Base-by-base conservation (phyloP, 208 protist genomes). In the Trypanosoma avium region DNA sequence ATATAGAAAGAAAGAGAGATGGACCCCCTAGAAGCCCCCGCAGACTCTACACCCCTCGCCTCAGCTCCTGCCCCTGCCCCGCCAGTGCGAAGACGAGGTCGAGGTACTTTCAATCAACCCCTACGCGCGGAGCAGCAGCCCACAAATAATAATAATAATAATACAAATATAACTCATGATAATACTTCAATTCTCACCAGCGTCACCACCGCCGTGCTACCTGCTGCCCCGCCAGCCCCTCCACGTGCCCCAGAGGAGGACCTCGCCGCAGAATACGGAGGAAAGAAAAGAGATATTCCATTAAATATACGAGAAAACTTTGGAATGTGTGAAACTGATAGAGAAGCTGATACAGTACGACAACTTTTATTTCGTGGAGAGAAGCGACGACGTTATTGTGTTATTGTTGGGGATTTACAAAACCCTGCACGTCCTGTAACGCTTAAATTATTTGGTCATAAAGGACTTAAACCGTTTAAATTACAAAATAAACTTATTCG, bases 401-500 rank as follows among this genome's bases (percentile, higher is more conserved):
- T 94, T 19, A 84, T 94, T 57, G 77, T 92, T 35, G 88, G 88
- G 3, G 73, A 94, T 40, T 64, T 94, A 54, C 79, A 88, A 53
- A 84, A 75, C 53, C 67, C 65, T 24, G 57, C 77, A 4, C 70
- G 81, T 0, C 63, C 76, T 42, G 81, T 92, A 4, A 87, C 77
- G 36, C 72, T 92, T 24, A 94, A 90, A 61, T 73, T 94, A 0
- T 91, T 92, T 58, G 88, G 85, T 12, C 84, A 92, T 67, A 77
- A 80, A 19, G 88, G 88, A 36, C 67, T 77, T 33, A 94, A 94
- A 50, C 88, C 88, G 40, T 90, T 92, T 61, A 82, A 90, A 56
- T 62, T 94, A 38, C 88, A 92, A 70, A 84, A 90, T 56, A 92
- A 92, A 67, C 61, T 89, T 35, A 91, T 94, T 62, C 80, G 84